Evolutionary conservation across 331 rosid genomes (phyloP), one percentile per base, ranked within the genome.

Genomic region (Quercus phellos): DNA sequence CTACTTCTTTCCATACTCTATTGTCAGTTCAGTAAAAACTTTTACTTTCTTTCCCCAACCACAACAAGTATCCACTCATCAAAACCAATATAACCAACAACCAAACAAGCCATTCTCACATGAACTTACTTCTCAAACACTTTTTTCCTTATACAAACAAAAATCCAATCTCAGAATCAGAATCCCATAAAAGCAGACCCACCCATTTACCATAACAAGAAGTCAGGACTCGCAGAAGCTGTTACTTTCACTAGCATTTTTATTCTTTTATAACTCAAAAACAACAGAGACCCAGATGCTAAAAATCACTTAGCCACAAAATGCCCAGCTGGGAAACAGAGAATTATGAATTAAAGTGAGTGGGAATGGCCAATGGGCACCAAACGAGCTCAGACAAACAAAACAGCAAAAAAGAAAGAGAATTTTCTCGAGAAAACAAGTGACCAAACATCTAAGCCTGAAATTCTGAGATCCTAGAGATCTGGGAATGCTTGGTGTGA

Each of bases 401-500:
- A 38, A 74, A 46, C 17, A 46, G 53, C 53, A 12, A 18, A 74
- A 84, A 75, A 83, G 68, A 82, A 75, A 21, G 54, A 84, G 61
- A 84, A 84, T 81, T 82, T 84, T 72, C 88, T 80, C 83, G 73
- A 80, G 86, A 83, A 82, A 34, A 7, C 71, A 34, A 66, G 51
- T 72, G 74, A 68, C 46, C 74, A 72, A 69, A 73, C 17, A 60
- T 70, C 58, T 66, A 81, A 88, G 82, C 71, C 77, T 60, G 90
- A 85, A 90, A 81, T 67, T 84, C 78, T 80, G 93, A 88, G 92
- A 90, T 84, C 91, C 89, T 89, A 84, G 97, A 92, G 99, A 94
- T 90, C 97, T 88, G 90, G 78, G 88, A 86, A 77, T 42, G 80
- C 66, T 64, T 78, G 78, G 77, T 79, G 78, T 78, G 81, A 72